phyloP scores from a whole-genome alignment of 352 stramenopile genomes.

The Pythium dissimile region DNA sequence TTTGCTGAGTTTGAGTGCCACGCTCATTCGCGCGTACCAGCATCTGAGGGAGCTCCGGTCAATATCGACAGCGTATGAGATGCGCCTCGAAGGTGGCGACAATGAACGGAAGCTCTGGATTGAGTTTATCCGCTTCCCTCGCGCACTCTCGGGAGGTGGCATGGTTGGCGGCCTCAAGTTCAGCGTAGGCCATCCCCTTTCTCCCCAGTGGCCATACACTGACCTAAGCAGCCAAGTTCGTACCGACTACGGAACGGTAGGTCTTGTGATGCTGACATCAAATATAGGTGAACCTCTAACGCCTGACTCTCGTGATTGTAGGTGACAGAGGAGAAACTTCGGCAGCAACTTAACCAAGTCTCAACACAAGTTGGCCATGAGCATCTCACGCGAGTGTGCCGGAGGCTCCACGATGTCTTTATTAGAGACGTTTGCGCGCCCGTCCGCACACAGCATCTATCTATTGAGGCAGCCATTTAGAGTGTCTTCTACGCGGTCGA shows the following conservation, averaged over 20 bases:
- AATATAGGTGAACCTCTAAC: no score
- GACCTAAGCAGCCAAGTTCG: constrained; percentile 40
- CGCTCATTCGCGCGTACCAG: constrained; percentile 43
- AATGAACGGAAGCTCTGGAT: constrained; percentile 43
- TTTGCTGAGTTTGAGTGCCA: constrained; percentile 3
- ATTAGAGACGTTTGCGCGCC: constrained; percentile 6
- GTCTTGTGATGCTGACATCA: not conserved
- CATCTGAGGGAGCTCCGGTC: constrained; percentile 55
- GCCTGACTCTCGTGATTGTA: constrained; percentile 27
- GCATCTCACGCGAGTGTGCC: constrained; percentile 56
- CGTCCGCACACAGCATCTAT: constrained; percentile 8
- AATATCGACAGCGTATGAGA: constrained; percentile 48
- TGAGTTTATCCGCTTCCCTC: constrained; percentile 67
- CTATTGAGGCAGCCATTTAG: constrained; percentile 10
- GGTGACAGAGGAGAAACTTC: constrained; percentile 46
- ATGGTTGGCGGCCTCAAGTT: constrained; percentile 34
- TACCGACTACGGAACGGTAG: constrained; percentile 49
- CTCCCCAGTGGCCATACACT: constrained; percentile 48
- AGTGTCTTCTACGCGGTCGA: constrained; percentile 5
- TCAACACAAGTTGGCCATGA: constrained; percentile 33
- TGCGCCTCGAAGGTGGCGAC: constrained; percentile 38
- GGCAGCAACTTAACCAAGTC: constrained; percentile 40
- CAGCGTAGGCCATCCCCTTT: constrained; percentile 48
- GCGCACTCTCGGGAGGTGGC: constrained; percentile 4
- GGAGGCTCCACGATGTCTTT: constrained; percentile 36